A percentile compares a stretch with the other conserved stretches of the same genome.
phyloP scores from a whole-genome alignment of 345 rosid species.

The Barbarea vulgaris region DNA sequence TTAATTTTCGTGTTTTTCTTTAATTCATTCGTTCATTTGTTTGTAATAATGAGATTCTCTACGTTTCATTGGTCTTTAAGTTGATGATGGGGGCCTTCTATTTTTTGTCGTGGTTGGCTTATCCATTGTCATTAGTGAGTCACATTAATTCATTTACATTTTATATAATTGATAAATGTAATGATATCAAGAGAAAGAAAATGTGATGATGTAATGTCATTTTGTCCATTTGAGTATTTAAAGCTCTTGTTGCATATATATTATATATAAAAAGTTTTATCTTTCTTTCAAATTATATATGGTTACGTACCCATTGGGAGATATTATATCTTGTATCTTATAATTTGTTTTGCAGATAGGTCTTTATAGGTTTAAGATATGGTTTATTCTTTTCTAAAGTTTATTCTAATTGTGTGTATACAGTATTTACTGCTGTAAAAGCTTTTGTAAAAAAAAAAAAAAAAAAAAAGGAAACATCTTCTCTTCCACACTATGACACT shows the following conservation, averaged over 20 bases:
- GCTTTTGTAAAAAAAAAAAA: not conserved
- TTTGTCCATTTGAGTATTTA: not conserved
- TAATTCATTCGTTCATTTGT: conserved; percentile 13
- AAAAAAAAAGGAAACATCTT: not conserved
- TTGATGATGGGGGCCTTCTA: conserved; percentile 20
- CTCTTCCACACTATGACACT: not conserved
- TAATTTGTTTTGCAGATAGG: too few species aligned
- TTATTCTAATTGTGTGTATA: not conserved
- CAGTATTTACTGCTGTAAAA: not conserved
- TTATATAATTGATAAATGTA: conserved; percentile 22
- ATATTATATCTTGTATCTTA: too few species aligned
- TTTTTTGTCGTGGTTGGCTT: conserved; percentile 35
- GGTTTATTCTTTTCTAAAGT: not conserved
- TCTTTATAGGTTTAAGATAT: too few species aligned
- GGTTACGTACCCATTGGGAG: not conserved
- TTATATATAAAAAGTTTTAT: not conserved
- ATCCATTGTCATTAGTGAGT: conserved; percentile 21
- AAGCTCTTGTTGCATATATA: not conserved
- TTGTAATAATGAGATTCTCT: conserved; percentile 33
- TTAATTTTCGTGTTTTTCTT: conserved; percentile 14
- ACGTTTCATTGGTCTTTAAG: conserved; percentile 15
- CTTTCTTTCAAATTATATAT: not conserved
- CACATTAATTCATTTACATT: conserved; percentile 21
- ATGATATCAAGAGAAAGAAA: conserved; percentile 15
- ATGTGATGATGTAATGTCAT: conserved; percentile 25